These are phyloP conservation scores for Chaetomiaceae sp. DNA, from an alignment of 2,329 filamentous ascomycete genomes.

Conservation along the genomic window DNA sequence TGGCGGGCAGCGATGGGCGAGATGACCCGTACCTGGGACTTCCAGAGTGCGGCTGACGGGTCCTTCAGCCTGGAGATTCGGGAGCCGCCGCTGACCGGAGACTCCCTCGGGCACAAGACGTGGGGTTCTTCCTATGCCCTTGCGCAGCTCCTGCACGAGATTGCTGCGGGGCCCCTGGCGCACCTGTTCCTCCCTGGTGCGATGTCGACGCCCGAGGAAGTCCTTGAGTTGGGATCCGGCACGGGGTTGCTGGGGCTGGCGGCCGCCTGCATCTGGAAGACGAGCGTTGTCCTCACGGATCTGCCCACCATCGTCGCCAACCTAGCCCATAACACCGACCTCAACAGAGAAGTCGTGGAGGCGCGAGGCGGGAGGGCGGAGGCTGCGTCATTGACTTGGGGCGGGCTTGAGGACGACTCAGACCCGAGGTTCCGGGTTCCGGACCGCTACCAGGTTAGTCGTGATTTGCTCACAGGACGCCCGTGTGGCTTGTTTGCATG, in stretches of 20 bases:
- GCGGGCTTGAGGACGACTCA: slow-evolving; percentile 38
- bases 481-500: slow-evolving; percentile 9
- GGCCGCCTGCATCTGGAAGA: slow-evolving; percentile 65
- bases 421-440: slow-evolving; percentile 41
- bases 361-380: slow-evolving; percentile 50
- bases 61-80: slow-evolving; percentile 64
- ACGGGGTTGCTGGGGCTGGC: slow-evolving; percentile 88
- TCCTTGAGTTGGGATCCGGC: slow-evolving; percentile 80
- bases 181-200: slow-evolving; percentile 37
- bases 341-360: slow-evolving; percentile 54
- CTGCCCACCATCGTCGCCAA: slow-evolving; percentile 79
- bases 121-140: slow-evolving; percentile 90
- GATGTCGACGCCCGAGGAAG: slow-evolving; percentile 25
- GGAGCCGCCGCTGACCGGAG: slow-evolving; percentile 81
- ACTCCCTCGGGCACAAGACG: slow-evolving; percentile 87
- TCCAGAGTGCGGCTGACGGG: slow-evolving; percentile 32
- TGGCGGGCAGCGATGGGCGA: slow-evolving; percentile 46
- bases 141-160: slow-evolving; percentile 59
- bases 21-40: slow-evolving; percentile 50
- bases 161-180: slow-evolving; percentile 40
- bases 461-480: neutral
- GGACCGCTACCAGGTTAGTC: slow-evolving; percentile 47
- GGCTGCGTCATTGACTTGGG: slow-evolving; percentile 71
- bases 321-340: slow-evolving; percentile 62
- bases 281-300: slow-evolving; percentile 70